These are phyloP conservation scores for Fusarium protoensiforme DNA, from an alignment of 2,329 filamentous ascomycete genomes.

Conservation along the genomic window DNA sequence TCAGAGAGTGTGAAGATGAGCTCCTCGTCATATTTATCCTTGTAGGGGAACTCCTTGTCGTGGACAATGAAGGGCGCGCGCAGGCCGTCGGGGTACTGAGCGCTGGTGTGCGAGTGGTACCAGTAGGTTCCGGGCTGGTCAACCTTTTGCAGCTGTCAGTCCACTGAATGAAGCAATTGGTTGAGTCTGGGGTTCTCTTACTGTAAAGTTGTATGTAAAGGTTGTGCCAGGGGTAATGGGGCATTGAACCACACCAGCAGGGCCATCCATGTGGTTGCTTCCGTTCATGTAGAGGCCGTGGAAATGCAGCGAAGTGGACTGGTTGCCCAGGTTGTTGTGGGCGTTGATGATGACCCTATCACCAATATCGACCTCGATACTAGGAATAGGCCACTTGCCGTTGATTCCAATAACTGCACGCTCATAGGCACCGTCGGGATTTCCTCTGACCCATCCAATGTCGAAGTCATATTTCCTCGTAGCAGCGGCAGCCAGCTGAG, in stretches of 20 bases:
- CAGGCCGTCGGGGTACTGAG: slow-evolving; percentile 77
- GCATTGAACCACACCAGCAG: slow-evolving; percentile 73
- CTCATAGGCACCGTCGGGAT: slow-evolving; percentile 73
- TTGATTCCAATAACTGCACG: slow-evolving; percentile 82
- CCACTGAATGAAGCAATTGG: neutral
- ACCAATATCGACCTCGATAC: slow-evolving; percentile 70
- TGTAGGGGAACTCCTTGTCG: slow-evolving; percentile 69
- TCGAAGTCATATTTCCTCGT: slow-evolving; percentile 73
- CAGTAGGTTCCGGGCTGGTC: slow-evolving; percentile 80
- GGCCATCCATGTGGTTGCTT: slow-evolving; percentile 77
- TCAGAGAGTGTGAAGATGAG: slow-evolving; percentile 73
- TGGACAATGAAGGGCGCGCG: slow-evolving; percentile 73
- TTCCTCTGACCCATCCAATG: slow-evolving; percentile 76
- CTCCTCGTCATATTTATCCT: slow-evolving; percentile 69
- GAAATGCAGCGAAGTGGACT: slow-evolving; percentile 73
- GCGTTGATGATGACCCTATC: slow-evolving; percentile 70
- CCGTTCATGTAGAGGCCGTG: slow-evolving; percentile 79
- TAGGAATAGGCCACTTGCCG: slow-evolving; percentile 77
- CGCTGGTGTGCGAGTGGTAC: slow-evolving; percentile 78
- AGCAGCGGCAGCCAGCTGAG: slow-evolving; percentile 45
- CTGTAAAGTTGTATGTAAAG: slow-evolving; percentile 77
- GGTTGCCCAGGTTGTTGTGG: slow-evolving; percentile 70
- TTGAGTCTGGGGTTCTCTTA: slow-evolving; percentile 45
- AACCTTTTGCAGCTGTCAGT: slow-evolving; percentile 51
- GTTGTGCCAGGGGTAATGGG: slow-evolving; percentile 69